Base-by-base conservation (phyloP, 2,329 filamentous ascomycete species). In the Trichoderma pleuroti region DNA sequence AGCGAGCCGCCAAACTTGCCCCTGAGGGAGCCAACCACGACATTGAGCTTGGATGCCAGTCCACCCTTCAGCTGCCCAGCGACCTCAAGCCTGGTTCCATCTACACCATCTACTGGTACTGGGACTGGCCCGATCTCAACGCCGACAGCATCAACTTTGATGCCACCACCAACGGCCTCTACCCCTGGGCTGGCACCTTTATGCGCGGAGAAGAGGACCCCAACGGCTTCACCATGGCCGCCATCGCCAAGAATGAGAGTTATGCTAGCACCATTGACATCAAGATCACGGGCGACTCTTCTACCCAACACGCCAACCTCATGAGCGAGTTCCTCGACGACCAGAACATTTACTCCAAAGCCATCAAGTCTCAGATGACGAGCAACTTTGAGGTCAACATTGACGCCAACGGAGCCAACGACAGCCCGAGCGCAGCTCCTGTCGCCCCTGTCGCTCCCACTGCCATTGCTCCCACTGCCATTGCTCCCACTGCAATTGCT, bases 51-150 rank as follows among this genome's bases (percentile, higher is more conserved):
- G 90, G 86, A 83, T 98, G 96, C 82, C 94, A 98, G 80, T 90
- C 90, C 42, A 90, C 96, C 77, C 83, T 98, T 61, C 85, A 90
- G 76, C 83, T 99, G 16, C 96, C 96, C 0, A 77, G 84, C 6
- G 87, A 92, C 75, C 83, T 89, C 60, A 80, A 86, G n/a, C 80
- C 84, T 11, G 89, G 89, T 57, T 87, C 90, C 34, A 86, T 86
- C 32, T 93, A 94, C 79, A 95, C 93, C 4, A 82, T 97, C 65
- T 97, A 97, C 84, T 98, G 95, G 95, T 91, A 98, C 59, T 98
- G 96, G 96, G 92, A 97, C 80, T 99, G 94, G 93, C 91, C 91
- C 3, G 90, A 88, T 16, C 84, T 89, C 77, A 81, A 82, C 76
- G 76, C 76, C 49, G 80, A 78, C 73, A 80, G 77, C 74, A 81